Percentiles rank a stretch among this genome's conserved stretches.
These are phyloP conservation scores for Xylariomycetidae sp. DNA, from an alignment of 2,329 filamentous ascomycete genomes.

Conservation along the genomic window DNA sequence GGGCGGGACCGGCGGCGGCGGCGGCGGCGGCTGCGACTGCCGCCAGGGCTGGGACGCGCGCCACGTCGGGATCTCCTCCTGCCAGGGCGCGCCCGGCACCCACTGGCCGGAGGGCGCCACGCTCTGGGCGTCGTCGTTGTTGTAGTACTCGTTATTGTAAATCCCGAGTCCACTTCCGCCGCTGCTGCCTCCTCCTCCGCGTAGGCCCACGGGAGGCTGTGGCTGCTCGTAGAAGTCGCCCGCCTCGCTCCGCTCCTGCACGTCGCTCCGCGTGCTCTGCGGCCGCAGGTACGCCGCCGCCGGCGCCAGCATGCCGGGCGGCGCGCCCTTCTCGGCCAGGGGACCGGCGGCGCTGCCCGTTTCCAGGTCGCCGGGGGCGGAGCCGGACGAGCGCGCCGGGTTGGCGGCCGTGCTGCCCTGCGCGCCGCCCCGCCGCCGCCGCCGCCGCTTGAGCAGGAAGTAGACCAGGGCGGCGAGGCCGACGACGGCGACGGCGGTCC, in stretches of 20 bases:
- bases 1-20: conserved; percentile 9
- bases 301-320: not conserved
- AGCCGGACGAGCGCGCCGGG: too few relatives aligned
- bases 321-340: conserved; percentile 10
- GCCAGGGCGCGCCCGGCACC: conserved; percentile 17
- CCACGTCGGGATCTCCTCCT: conserved; percentile 16
- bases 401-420: conserved; percentile 4
- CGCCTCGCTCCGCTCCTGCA: too few relatives aligned
- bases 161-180: too few relatives aligned
- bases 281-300: too few relatives aligned
- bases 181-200: too few relatives aligned
- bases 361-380: conserved; percentile 10
- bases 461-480: conserved; percentile 8
- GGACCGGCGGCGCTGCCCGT: too few relatives aligned
- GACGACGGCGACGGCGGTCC: conserved; percentile 14
- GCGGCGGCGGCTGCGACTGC: conserved; percentile 13
- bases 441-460: conserved; percentile 12
- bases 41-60: conserved; percentile 15
- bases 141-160: too few relatives aligned
- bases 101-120: conserved; percentile 13
- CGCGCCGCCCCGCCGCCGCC: conserved; percentile 5
- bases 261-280: too few relatives aligned
- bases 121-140: too few relatives aligned
- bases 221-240: too few relatives aligned
- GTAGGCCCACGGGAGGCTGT: too few relatives aligned